Evolutionary conservation across 768 basidiomycete genomes (phyloP), one percentile per base, ranked within the genome.

Genomic region (Piloderma croceum): DNA sequence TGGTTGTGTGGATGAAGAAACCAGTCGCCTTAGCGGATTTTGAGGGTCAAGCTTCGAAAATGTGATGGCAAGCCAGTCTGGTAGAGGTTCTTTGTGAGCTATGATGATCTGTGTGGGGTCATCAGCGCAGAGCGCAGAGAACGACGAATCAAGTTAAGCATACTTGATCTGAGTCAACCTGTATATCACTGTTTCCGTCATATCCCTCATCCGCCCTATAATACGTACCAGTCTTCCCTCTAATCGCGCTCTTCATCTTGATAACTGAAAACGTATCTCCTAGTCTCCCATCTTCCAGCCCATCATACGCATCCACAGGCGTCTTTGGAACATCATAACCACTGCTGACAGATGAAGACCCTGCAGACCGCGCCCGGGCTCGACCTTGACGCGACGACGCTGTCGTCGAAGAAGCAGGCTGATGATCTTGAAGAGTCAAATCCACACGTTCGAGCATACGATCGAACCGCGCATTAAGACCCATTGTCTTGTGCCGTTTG

Each of bases 401-500:
- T n/a, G n/a, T n/a, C 1, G 37, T 36, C 19, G 48, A 23, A 17
- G 49, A 34, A 18, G 34, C 24, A 17, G 15, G 10, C 10, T 15
- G 27, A 9, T 29, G 27, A 9, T 29, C 15, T 45, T 49, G 24
- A 46, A 61, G 54, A 29, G 63, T 54, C n/a, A 61, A 46, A 39
- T 74, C 69, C 63, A 83, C 76, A 3, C 73, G 67, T 37, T 76
- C 68, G 22, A 85, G 60, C 83, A 87, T 86, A 32, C 67, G 67
- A 55, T 86, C 83, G 48, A 77, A 83, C 27, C 73, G 73, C 24
- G 69, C 55, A 48, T 85, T 86, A 36, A 79, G 59, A 6, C 71
- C 70, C 25, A 49, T 57, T n/a, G 60, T 62, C 49, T 64, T 74
- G 19, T 67, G 68, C 15, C 77, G 72, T 47, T 79, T 84, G n/a